Evolutionary conservation across 495 filamentous ascomycete species (phyloP), one percentile per base, ranked within the genome.

Genomic region (Xylaria nigripes): DNA sequence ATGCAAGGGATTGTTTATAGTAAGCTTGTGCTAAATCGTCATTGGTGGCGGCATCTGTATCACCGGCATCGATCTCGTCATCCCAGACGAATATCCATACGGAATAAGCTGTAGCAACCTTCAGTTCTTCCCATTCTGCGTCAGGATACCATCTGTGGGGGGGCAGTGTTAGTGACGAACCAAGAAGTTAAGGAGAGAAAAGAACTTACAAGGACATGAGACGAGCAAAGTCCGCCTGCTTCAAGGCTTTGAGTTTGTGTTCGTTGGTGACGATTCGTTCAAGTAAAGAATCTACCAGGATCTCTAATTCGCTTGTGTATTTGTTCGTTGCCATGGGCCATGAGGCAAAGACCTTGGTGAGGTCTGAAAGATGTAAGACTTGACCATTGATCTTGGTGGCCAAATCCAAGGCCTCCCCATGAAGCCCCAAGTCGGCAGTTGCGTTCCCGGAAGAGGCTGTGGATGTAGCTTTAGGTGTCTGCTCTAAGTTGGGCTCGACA

Each of bases 11-110:
- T 30, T 61, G 57, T 48, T 54, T 52, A 45, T 66, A 66, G 46
- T 63, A 66, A 15, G 52, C 61, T 36, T 58, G 58, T 0, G 63
- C 58, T n/a, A 61, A 34, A 30, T 57, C 58, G 51, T 66, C 61
- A 22, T 60, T 48, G 13, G 23, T 47, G 10, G 59, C 55, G 18
- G 58, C 62, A 40, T 66, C 63, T 32, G 63, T 66, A n/a, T 66
- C 63, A 30, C 63, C 61, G 12, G 53, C 61, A 42, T 66, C 63
- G 18, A 66, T 58, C 23, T 64, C 59, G 23, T 61, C 63, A 45
- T 66, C 58, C 63, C 63, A 63, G 51, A 63, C 58, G 45, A 66
- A 66, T 25, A 66, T 66, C 63, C 61, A 66, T 45, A 64, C 58
- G 7, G 61, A 61, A 40, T 63, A 64, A 2, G 58, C 61, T 15